phyloP scores from a whole-genome alignment of 768 basidiomycete genomes.

The Mycena albidolilacea region DNA sequence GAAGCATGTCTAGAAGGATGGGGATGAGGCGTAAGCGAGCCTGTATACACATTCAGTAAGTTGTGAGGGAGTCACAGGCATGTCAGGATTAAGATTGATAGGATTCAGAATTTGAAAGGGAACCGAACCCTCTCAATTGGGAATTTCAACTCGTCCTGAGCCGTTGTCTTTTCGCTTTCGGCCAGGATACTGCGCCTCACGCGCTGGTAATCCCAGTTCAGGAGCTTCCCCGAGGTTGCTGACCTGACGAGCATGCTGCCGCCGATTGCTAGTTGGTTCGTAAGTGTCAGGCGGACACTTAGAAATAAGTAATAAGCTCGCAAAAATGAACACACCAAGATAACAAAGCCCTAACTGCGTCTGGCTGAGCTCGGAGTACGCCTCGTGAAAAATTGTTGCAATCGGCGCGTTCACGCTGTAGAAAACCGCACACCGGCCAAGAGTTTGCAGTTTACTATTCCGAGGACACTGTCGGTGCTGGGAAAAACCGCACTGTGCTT shows the following conservation, averaged over 20 bases:
- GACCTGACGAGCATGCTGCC: constrained; percentile 24
- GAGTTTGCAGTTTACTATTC: too few species aligned
- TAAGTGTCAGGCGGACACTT: too few species aligned
- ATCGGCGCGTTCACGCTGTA: constrained; percentile 74
- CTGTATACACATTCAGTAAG: too few species aligned
- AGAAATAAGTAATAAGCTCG: too few species aligned
- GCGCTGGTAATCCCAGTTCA: constrained; percentile 38
- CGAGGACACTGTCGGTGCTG: too few species aligned
- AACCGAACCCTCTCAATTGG: constrained; percentile 66
- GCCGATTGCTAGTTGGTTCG: constrained; percentile 30
- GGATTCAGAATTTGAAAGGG: not conserved
- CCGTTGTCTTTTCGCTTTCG: not conserved
- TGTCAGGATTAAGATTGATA: constrained; percentile 37
- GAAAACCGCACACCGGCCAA: constrained; percentile 69
- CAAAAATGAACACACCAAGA: constrained; percentile 49
- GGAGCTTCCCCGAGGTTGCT: constrained; percentile 14
- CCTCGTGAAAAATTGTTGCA: constrained; percentile 69
- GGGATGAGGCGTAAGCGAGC: constrained; percentile 68
- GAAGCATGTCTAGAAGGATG: constrained; percentile 55
- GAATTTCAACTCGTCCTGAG: constrained; percentile 59
- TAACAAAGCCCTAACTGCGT: constrained; percentile 84
- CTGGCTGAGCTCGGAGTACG: constrained; percentile 75
- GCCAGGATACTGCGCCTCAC: not conserved
- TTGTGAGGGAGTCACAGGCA: too few species aligned
- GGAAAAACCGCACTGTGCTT: too few species aligned